Percentiles rank a stretch among this genome's conserved stretches.
Conservation (phyloP, 2,329 filamentous ascomycete species). For the Amylocarpus encephaloides region DNA sequence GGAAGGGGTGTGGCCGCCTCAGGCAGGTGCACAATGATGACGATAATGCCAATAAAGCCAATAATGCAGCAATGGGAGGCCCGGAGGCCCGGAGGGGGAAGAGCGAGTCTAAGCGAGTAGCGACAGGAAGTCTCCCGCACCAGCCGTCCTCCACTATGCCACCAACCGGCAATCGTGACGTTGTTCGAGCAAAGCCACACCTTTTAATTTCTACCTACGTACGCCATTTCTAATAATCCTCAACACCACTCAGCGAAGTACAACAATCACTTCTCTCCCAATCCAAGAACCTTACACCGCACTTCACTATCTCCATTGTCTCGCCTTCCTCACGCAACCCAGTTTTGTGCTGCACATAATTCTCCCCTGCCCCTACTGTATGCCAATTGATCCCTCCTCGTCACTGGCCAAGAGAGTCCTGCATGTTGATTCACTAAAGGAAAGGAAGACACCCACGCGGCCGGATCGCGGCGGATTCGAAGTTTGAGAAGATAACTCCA, state of each 20-base stretch:
- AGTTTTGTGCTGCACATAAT: too few species aligned
- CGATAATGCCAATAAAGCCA: too few species aligned
- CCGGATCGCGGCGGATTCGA: constrained; percentile 22
- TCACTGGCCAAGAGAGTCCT: too few species aligned
- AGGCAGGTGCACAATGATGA: neutral
- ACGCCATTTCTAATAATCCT: neutral
- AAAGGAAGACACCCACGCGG: neutral
- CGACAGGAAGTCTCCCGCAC: neutral
- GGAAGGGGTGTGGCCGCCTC: neutral
- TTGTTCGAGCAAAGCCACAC: neutral
- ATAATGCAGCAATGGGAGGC: neutral
- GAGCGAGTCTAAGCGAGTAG: too few species aligned
- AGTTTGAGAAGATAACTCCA: constrained; percentile 1
- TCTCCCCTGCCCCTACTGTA: too few species aligned
- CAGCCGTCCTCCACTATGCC: neutral
- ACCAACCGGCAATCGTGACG: neutral
- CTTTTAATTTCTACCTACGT: constrained; percentile 2
- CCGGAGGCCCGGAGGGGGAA: too few species aligned
- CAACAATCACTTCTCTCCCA: too few species aligned
- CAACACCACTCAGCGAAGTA: too few species aligned
- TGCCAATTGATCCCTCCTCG: too few species aligned
- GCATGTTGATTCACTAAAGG: neutral
- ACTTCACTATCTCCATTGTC: too few species aligned
- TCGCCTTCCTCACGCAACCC: too few species aligned
- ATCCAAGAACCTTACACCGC: too few species aligned